Base-by-base conservation (phyloP, 2,329 filamentous ascomycete genomes). In the Arthrobotrys megalospora region DNA sequence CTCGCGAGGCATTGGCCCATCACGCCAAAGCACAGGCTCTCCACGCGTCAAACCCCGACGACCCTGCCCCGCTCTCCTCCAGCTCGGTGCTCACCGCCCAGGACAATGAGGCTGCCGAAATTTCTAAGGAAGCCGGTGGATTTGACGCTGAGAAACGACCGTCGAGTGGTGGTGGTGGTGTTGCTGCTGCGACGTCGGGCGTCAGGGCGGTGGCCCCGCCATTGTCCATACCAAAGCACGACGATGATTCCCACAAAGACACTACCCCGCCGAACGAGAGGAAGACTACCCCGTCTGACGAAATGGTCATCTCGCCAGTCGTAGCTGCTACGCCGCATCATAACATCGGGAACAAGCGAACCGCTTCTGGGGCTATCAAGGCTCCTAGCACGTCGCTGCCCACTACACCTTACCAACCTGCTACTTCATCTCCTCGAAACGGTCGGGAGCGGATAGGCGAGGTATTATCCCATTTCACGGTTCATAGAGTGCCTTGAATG, bases 391-490 rank as follows among this genome's bases (percentile, higher is more conserved):
- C 62, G 19, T 79, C 75, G 32, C 63, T 79, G 16, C 75, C 75
- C 14, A 55, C 73, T n/a, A 79, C 75, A 11, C 75, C 75, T 10
- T 77, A 77, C 41, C 75, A 79, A 63, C 75, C 69, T 41, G 45
- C 16, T 43, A 69, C 52, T 63, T 60, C 67, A 41, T 79, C 75
- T 45, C 67, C 75, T 67, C 62, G 67, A 58, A 72, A 66, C 19
- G 69, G 75, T 45, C 75, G 75, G 50, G 75, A 79, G 58, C 73
- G 73, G 58, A 79, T 79, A 52, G 75, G 67, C 67, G 75, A 79
- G 75, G 75, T 79, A 79, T 72, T 58, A 36, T 62, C 66, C 48
- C 71, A 52, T 48, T 65, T 68, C 38, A 48, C 32, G 55, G 71
- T 47, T 43, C 71, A 47, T 58, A 53, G 32, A 8, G 12, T 28